phyloP scores from a whole-genome alignment of 2,329 filamentous ascomycete species.

The Xylaria sp. region DNA sequence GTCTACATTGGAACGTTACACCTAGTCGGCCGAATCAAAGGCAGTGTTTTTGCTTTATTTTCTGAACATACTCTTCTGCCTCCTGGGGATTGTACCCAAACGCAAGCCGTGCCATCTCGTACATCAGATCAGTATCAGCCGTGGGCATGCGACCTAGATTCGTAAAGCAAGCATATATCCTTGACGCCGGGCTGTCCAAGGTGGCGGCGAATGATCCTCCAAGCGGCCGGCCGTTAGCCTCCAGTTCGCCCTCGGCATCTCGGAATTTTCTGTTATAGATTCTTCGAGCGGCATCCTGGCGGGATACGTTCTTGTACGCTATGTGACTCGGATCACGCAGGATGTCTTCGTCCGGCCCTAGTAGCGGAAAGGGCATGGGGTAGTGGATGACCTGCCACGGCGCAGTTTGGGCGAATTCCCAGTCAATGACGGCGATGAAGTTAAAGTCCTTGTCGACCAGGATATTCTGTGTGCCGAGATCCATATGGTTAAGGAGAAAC shows the following conservation, averaged over 20 bases:
- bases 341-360: constrained; percentile 36
- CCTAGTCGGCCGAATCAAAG: constrained; percentile 11
- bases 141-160: constrained; percentile 6
- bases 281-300: constrained; percentile 31
- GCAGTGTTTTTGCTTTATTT: constrained; percentile 16
- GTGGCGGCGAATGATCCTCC: constrained; percentile 30
- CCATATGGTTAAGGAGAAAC: constrained; percentile 50
- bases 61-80: constrained; percentile 17
- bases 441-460: constrained; percentile 49
- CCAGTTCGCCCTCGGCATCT: constrained; percentile 33
- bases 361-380: constrained; percentile 49
- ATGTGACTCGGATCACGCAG: constrained; percentile 37
- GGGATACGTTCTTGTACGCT: constrained; percentile 36
- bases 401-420: constrained; percentile 50
- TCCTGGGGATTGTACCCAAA: constrained; percentile 8
- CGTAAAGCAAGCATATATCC: constrained; percentile 19
- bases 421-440: constrained; percentile 50
- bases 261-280: constrained; percentile 38
- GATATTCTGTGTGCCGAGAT: constrained; percentile 51
- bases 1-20: neutral
- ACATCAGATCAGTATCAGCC: neutral
- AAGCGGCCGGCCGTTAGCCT: constrained; percentile 7
- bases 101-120: constrained; percentile 18
- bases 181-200: constrained; percentile 29
- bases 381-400: constrained; percentile 49